Evolutionary conservation across 176 grass and related monocot genomes (phyloP).

Genomic region (Puya raimondii): DNA sequence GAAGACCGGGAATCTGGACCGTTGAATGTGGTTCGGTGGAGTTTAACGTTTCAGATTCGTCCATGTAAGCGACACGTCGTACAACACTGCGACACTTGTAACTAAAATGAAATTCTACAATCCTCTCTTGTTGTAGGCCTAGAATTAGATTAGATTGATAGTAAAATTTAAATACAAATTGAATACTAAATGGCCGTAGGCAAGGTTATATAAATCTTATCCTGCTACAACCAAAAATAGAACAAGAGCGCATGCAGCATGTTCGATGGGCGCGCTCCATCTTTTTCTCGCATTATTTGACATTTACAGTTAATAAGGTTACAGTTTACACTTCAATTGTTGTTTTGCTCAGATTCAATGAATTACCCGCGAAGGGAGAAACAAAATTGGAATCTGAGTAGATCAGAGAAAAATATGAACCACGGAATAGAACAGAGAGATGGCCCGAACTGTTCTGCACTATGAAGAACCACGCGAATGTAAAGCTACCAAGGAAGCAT

Average conservation of each 20-base stretch:
- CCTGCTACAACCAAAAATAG: too few species aligned
- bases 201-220: too few species aligned
- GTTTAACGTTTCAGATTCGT: neutral
- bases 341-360: neutral
- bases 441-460: neutral
- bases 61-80: neutral
- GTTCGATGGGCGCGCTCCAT: too few species aligned
- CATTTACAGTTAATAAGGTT: too few species aligned
- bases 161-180: too few species aligned
- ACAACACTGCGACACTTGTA: neutral
- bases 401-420: neutral
- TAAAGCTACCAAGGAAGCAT: slow-evolving; percentile 89
- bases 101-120: neutral
- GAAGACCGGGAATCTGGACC: neutral
- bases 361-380: neutral
- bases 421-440: too few species aligned
- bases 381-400: neutral
- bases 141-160: too few species aligned
- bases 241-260: too few species aligned
- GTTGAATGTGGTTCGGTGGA: neutral
- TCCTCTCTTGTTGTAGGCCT: too few species aligned
- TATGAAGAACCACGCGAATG: slow-evolving; percentile 46
- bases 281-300: too few species aligned
- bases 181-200: too few species aligned
- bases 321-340: too few species aligned